Conservation (phyloP, 352 stramenopile species). For the Pythium aristosporum region DNA sequence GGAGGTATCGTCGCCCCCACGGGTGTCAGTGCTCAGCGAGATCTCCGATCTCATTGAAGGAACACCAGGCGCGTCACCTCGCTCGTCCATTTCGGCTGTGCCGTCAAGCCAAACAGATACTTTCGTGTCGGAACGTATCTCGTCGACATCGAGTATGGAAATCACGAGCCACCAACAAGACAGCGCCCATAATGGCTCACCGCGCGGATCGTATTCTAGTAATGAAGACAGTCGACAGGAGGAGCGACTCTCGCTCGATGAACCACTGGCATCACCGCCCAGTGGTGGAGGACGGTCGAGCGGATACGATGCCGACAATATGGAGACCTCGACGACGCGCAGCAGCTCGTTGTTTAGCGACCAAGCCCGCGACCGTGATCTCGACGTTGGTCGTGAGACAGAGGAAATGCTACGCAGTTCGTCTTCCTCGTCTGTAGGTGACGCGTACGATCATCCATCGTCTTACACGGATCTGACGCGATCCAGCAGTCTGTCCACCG, state of each 20-base stretch:
- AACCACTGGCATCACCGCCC: neutral
- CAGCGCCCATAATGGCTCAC: neutral
- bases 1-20: neutral
- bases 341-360: constrained; percentile 15
- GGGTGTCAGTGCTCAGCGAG: constrained; percentile 10
- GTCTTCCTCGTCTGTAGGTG: neutral
- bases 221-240: neutral
- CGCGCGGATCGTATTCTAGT: constrained; percentile 7
- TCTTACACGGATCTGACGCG: constrained; percentile 18
- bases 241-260: constrained; percentile 9
- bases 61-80: neutral
- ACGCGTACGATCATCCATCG: neutral
- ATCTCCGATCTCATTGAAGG: constrained; percentile 17
- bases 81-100: constrained; percentile 13
- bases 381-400: neutral
- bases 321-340: constrained; percentile 9
- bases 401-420: constrained; percentile 12
- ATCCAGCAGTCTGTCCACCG: constrained; percentile 18
- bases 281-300: constrained; percentile 7
- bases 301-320: constrained; percentile 16
- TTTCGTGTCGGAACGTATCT: constrained; percentile 15
- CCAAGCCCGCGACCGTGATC: neutral
- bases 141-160: constrained; percentile 4
- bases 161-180: neutral
- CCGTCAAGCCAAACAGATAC: constrained; percentile 10